A percentile compares a stretch with the other conserved stretches of the same genome.
Evolutionary conservation across 257 asterid species (phyloP).

Genomic region (Fraxinus pennsylvanica): DNA sequence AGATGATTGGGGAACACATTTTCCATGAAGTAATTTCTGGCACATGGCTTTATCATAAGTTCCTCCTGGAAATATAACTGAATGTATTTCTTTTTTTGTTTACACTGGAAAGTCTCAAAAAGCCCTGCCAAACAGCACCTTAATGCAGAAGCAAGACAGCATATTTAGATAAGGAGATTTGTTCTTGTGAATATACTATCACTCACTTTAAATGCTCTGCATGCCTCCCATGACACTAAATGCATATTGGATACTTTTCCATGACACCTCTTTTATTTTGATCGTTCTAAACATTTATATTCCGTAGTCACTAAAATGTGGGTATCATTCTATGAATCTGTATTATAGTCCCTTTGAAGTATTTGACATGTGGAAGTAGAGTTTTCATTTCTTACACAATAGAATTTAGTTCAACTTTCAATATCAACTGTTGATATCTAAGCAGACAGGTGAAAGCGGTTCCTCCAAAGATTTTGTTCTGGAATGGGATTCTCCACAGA

Average conservation of each 20-base stretch:
- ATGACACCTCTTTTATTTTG: background rate
- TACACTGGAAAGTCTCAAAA: background rate
- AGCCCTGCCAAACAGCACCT: background rate
- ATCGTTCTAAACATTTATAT: background rate
- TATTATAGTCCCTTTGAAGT: background rate
- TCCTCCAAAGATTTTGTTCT: constrained; percentile 65
- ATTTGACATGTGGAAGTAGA: background rate
- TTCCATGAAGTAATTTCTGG: background rate
- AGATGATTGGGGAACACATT: background rate
- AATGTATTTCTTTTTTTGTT: background rate
- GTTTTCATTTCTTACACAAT: background rate
- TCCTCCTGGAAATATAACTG: background rate
- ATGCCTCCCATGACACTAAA: background rate
- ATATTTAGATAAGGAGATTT: background rate
- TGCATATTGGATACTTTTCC: background rate
- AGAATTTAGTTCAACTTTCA: constrained; percentile 5
- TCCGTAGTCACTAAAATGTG: background rate
- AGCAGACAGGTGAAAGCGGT: constrained; percentile 53
- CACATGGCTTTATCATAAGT: background rate
- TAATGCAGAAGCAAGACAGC: background rate
- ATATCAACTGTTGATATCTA: constrained; percentile 9
- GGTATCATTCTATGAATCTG: background rate
- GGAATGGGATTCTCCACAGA: constrained; percentile 70
- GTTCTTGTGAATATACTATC: background rate
- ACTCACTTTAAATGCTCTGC: background rate